Evolutionary conservation across 768 basidiomycete genomes (phyloP), one percentile per base, ranked within the genome.

Genomic region (Leccinum pellstonianum): DNA sequence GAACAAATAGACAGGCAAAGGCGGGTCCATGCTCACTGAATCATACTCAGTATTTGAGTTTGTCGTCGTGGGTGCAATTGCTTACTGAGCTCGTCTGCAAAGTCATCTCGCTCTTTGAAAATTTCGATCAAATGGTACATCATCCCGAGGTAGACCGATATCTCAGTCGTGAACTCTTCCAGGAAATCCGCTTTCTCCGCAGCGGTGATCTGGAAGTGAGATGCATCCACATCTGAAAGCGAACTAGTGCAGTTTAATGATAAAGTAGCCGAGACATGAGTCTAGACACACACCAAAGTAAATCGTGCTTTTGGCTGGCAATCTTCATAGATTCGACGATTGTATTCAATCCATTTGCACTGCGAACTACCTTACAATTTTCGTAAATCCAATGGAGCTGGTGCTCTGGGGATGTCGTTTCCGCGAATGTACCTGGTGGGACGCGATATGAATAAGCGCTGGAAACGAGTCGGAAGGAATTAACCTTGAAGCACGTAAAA

Each of bases 71-170:
- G 52, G 21, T 31, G 47, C 56, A 15, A 48, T 17, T 14, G 19
- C 95, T 80, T 75, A 97, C 96, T 98, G 52, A 98, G 79, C 75
- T 98, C 96, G 66, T 97, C 95, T 2, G 92, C 95, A 72, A 98
- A 98, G 66, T 94, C 88, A 59, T 95, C 93, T 64, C 97, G 90
- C 3, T 89, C 88, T 70, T 96, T 90, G 75, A 93, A 94, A 27
- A 95, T 83, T 76, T 98, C 96, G 14, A 98, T 87, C 56, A 98
- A 76, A 70, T 97, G 94, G 72, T 98, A 99, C 48, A 98, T 77
- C 86, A 98, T 93, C 9, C 92, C 94, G 31, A 98, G 83, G 68
- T 93, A 92, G n/a, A 95, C 87, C 9, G 93, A 93, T 58, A 97
- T 84, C 72, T 97, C 95, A 5, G 91, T 93, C 51, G 92, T 86